Evolutionary conservation across 345 rosid genomes (phyloP).

Genomic region (Pugionium cornutum): DNA sequence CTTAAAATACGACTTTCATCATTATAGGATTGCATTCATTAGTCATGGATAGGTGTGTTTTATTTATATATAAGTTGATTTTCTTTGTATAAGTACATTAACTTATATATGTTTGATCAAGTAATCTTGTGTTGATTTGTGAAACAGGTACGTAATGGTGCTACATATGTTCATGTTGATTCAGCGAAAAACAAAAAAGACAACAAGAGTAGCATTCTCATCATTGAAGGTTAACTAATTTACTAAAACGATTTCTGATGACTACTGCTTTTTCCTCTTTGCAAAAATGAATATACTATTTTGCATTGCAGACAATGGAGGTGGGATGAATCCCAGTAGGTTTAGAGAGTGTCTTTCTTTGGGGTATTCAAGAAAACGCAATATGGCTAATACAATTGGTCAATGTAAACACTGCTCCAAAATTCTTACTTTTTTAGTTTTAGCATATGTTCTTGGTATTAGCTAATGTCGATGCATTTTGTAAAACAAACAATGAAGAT

Average conservation of each 20-base stretch:
- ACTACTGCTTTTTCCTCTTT: not conserved
- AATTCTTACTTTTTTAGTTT: not conserved
- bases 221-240: conserved; percentile 25
- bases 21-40: no score
- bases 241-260: not conserved
- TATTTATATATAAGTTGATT: no score
- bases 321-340: conserved; percentile 71
- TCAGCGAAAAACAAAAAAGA: conserved; percentile 48
- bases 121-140: not conserved
- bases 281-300: not conserved
- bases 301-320: conserved; percentile 63
- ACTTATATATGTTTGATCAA: not conserved
- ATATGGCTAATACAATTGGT: conserved; percentile 67
- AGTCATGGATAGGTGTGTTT: no score
- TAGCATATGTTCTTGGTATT: not conserved
- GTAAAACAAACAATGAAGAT: conserved; percentile 45
- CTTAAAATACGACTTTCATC: no score
- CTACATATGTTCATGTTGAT: conserved; percentile 58
- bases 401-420: conserved; percentile 54
- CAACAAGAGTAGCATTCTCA: conserved; percentile 27
- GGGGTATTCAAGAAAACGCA: conserved; percentile 80
- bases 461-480: not conserved
- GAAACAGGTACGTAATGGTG: conserved; percentile 50
- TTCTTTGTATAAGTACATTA: no score
- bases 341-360: conserved; percentile 81